Evolutionary conservation across 352 stramenopile species (phyloP).

Genomic region (Aphanomyces stellatus): DNA sequence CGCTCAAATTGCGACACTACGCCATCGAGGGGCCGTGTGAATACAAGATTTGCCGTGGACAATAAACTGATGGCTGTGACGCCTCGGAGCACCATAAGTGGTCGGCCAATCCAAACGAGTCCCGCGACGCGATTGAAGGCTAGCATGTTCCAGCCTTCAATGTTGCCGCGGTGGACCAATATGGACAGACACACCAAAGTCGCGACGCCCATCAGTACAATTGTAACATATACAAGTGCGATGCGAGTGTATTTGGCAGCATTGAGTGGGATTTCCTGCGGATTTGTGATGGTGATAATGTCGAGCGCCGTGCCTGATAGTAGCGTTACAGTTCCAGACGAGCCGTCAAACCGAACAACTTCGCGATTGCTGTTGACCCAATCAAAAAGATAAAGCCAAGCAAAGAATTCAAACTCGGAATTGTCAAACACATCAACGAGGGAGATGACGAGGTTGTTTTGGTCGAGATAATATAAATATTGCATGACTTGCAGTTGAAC

Average conservation of each 20-base stretch:
- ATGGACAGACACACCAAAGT: not conserved
- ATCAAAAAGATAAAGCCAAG: not conserved
- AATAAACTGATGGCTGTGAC: not conserved
- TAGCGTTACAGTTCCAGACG: not conserved
- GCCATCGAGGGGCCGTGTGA: not conserved
- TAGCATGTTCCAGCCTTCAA: conserved; percentile 5
- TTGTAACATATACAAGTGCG: not conserved
- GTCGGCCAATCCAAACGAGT: conserved; percentile 11
- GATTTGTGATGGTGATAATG: not conserved
- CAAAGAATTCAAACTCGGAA: conserved; percentile 6
- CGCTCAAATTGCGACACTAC: not conserved
- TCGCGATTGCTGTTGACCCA: not conserved
- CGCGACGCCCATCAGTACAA: not conserved
- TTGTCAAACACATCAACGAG: too few relatives aligned
- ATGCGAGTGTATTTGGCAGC: not conserved
- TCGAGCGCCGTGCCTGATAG: not conserved
- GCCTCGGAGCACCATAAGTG: not conserved
- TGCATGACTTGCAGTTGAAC: too few relatives aligned
- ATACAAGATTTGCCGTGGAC: not conserved
- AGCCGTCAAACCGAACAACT: not conserved
- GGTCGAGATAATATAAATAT: too few relatives aligned
- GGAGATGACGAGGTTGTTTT: too few relatives aligned
- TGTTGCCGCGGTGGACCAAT: not conserved
- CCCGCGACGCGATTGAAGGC: not conserved
- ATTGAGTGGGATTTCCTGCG: conserved; percentile 4